Evolutionary conservation across 306 rosid species (phyloP).

Genomic region (Vicia faba): DNA sequence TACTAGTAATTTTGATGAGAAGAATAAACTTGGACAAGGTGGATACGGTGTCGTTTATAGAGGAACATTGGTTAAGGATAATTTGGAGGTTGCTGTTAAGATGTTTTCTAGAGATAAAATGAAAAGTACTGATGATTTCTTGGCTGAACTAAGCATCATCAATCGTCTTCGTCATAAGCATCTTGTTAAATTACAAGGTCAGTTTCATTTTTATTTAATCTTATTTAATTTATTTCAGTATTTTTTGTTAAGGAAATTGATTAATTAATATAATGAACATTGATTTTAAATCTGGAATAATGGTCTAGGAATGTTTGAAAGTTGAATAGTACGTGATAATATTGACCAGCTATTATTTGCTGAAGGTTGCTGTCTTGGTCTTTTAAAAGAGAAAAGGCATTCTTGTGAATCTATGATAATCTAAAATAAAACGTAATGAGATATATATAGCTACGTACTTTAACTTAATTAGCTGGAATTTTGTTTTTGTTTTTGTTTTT

Average conservation of each 20-base stretch:
- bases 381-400: neutral
- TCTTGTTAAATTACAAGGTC: conserved; percentile 53
- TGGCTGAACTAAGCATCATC: conserved; percentile 74
- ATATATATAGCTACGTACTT: neutral
- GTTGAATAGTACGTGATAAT: neutral
- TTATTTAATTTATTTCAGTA: neutral
- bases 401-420: neutral
- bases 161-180: conserved; percentile 84
- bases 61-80: conserved; percentile 51
- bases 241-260: too few species aligned
- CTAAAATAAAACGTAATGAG: neutral
- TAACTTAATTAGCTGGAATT: neutral
- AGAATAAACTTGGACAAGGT: conserved; percentile 64
- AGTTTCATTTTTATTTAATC: neutral
- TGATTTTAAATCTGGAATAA: too few species aligned
- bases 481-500: neutral
- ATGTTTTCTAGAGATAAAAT: conserved; percentile 64
- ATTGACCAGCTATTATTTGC: conserved; percentile 28
- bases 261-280: too few species aligned
- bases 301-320: conserved; percentile 24
- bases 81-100: conserved; percentile 67
- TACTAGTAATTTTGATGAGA: conserved; percentile 62
- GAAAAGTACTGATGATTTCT: conserved; percentile 70
- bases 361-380: neutral
- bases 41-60: conserved; percentile 73